Evolutionary conservation across 1,284 basidiomycete species (phyloP).

Genomic region (Malassezia vespertilionis): DNA sequence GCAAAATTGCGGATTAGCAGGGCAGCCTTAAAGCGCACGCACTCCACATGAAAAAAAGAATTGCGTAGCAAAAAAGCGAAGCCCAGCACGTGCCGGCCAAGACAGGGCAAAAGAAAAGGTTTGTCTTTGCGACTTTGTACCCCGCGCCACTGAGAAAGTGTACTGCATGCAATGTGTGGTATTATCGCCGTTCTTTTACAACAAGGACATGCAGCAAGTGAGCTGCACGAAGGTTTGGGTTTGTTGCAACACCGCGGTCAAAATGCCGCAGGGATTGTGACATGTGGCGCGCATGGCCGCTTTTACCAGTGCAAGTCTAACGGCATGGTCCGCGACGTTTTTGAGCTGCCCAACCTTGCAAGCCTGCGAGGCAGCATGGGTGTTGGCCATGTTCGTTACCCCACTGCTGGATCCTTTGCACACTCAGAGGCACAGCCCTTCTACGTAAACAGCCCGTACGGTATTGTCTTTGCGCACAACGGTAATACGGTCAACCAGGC

Average conservation of each 20-base stretch:
- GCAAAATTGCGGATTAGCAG: neutral
- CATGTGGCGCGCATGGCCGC: conserved; percentile 84
- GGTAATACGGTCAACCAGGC: conserved; percentile 94
- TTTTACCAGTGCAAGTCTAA: conserved; percentile 99
- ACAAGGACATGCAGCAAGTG: conserved; percentile 31
- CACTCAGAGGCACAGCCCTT: conserved; percentile 98
- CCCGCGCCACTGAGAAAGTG: too few species aligned
- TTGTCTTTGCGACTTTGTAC: too few species aligned
- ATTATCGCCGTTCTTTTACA: conserved; percentile 44
- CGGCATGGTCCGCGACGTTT: conserved; percentile 98
- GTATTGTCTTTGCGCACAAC: conserved; percentile 97
- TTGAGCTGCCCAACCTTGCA: conserved; percentile 68
- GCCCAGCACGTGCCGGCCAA: neutral
- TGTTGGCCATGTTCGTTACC: conserved; percentile 76
- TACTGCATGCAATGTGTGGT: conserved; percentile 46
- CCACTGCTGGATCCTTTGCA: conserved; percentile 91
- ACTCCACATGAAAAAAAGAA: neutral
- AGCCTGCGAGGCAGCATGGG: conserved; percentile 88
- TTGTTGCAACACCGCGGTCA: conserved; percentile 57
- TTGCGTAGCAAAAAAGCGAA: neutral
- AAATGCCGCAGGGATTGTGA: conserved; percentile 95
- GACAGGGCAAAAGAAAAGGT: neutral
- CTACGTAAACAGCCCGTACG: conserved; percentile 98
- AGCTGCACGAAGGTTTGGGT: conserved; percentile 47
- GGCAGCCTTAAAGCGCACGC: neutral